A percentile compares a stretch with the other conserved stretches of the same genome.
Evolutionary conservation across 2,329 filamentous ascomycete genomes (phyloP).

Genomic region (Aspergillus candidus): DNA sequence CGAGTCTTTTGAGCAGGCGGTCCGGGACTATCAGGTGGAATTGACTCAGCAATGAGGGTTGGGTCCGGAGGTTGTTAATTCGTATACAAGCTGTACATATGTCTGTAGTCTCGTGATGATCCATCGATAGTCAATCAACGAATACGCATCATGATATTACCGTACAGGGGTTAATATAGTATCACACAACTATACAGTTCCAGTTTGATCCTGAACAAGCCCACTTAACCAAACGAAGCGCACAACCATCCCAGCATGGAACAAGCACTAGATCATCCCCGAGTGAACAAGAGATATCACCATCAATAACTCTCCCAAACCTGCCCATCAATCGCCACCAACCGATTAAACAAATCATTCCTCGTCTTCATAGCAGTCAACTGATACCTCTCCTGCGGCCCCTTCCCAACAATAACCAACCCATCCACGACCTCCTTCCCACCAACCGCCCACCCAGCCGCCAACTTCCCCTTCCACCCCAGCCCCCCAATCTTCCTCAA

Average conservation of each 20-base stretch:
- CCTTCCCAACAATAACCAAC: constrained; percentile 56
- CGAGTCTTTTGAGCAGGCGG: constrained; percentile 48
- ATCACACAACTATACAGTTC: too few relatives aligned
- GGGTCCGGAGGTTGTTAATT: background rate
- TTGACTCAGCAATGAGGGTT: constrained; percentile 11
- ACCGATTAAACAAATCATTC: constrained; percentile 74
- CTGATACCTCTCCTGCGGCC: constrained; percentile 47
- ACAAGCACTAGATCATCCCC: constrained; percentile 13
- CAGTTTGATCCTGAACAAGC: too few relatives aligned
- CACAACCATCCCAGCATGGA: too few relatives aligned
- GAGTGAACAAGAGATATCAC: constrained; percentile 10
- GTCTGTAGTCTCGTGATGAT: too few relatives aligned
- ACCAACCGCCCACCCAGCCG: constrained; percentile 71
- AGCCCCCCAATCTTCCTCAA: constrained; percentile 72
- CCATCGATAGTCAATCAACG: too few relatives aligned
- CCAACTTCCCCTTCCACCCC: constrained; percentile 76
- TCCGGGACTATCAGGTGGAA: constrained; percentile 50
- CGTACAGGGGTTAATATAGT: too few relatives aligned
- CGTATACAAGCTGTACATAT: too few relatives aligned
- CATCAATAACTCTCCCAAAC: constrained; percentile 72
- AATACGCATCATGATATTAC: too few relatives aligned
- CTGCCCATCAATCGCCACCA: constrained; percentile 70
- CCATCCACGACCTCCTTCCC: constrained; percentile 69
- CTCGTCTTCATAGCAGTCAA: constrained; percentile 65
- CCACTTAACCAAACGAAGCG: too few relatives aligned